A percentile compares a stretch with the other conserved stretches of the same genome.
Evolutionary conservation across 164 flowering plant genomes (phyloP).

Genomic region (Brasenia schreberi): DNA sequence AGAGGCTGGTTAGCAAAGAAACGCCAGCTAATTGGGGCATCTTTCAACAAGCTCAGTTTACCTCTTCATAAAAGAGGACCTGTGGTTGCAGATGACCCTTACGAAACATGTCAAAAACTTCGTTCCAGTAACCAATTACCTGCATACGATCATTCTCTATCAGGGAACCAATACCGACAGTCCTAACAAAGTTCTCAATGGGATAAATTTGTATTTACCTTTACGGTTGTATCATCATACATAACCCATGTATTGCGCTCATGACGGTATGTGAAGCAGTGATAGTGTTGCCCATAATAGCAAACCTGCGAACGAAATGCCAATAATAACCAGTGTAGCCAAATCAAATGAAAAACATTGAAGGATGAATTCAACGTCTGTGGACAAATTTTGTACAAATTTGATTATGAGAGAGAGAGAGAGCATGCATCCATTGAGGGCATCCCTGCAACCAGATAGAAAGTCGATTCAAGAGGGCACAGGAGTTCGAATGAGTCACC

Average conservation of each 20-base stretch:
- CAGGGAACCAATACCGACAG: not conserved
- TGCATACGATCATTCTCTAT: constrained; percentile 14
- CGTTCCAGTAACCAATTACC: constrained; percentile 86
- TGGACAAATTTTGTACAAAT: no score
- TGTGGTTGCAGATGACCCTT: constrained; percentile 95
- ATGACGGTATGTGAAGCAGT: constrained; percentile 89
- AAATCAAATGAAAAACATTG: no score
- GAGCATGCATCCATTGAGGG: not conserved
- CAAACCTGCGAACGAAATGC: constrained; percentile 46
- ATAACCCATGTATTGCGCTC: constrained; percentile 65
- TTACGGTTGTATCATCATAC: constrained; percentile 94
- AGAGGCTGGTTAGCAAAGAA: no score
- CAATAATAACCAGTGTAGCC: not conserved
- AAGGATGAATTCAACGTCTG: no score
- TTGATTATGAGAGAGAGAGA: not conserved
- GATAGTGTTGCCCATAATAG: constrained; percentile 96
- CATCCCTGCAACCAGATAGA: no score
- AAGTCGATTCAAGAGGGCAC: no score
- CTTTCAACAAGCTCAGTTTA: no score
- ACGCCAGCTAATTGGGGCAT: no score
- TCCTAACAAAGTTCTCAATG: not conserved
- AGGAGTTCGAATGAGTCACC: no score
- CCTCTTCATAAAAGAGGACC: constrained; percentile 85
- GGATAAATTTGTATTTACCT: constrained; percentile 30
- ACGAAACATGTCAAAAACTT: constrained; percentile 71